Conservation (phyloP, 768 basidiomycete genomes). For the Leccinum arenicola region DNA sequence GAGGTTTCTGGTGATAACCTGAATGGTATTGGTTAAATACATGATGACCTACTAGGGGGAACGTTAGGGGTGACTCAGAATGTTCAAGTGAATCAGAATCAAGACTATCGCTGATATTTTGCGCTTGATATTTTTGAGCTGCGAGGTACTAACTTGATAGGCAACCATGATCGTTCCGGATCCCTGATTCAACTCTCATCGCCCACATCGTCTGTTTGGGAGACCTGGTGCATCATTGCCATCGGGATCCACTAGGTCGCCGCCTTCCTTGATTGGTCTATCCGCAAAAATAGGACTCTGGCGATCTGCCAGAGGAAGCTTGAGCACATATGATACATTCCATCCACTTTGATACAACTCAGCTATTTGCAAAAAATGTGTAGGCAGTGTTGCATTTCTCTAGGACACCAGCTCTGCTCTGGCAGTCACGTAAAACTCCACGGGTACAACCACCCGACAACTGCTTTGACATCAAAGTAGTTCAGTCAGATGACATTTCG, state of each 20-base stretch:
- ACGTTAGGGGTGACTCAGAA: too few relatives aligned
- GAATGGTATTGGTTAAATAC: too few relatives aligned
- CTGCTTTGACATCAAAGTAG: neutral
- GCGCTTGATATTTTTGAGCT: too few relatives aligned
- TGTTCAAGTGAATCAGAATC: too few relatives aligned
- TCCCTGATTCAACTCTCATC: too few relatives aligned
- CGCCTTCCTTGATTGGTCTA: neutral
- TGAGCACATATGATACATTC: neutral
- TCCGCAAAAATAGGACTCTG: neutral
- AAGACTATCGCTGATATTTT: too few relatives aligned
- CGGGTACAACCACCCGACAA: slow-evolving; percentile 3
- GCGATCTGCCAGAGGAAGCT: neutral
- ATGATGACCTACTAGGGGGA: too few relatives aligned
- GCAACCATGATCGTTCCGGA: too few relatives aligned
- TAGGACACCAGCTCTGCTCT: neutral
- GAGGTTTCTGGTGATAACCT: too few relatives aligned
- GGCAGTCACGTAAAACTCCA: neutral
- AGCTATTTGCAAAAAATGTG: neutral
- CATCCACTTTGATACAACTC: neutral
- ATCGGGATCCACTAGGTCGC: neutral
- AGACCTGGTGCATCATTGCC: neutral
- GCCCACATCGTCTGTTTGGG: neutral
- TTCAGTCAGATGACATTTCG: neutral
- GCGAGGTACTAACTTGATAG: too few relatives aligned
- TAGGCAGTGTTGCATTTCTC: neutral